Evolutionary conservation across 148 eudicot species (phyloP).

Genomic region (Arctostaphylos glauca): DNA sequence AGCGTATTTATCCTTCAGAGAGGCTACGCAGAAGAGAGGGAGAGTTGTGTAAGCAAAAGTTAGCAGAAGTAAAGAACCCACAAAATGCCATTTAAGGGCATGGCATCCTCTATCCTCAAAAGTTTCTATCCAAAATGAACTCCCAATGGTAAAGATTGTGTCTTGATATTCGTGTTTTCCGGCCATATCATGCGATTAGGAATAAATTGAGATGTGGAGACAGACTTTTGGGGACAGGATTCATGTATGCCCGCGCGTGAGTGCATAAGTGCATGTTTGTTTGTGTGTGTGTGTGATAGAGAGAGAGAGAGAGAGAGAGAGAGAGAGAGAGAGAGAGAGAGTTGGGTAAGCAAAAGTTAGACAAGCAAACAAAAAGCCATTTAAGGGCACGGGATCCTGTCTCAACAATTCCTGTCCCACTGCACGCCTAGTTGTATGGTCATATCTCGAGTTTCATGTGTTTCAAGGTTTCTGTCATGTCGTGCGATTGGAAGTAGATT

Average conservation of each 20-base stretch:
- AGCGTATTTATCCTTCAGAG: conserved; percentile 24
- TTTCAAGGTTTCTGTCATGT: not conserved
- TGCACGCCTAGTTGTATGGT: not conserved
- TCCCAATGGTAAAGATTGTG: not conserved
- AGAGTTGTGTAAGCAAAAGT: not conserved
- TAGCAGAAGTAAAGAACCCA: not conserved
- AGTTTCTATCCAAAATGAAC: not conserved
- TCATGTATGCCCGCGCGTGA: too few species aligned
- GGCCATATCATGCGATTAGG: too few species aligned
- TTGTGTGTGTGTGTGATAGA: not conserved
- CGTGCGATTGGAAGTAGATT: not conserved
- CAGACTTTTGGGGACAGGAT: not conserved
- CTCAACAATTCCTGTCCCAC: not conserved
- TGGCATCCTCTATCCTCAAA: not conserved
- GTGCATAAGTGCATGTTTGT: too few species aligned
- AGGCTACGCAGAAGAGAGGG: conserved; percentile 20
- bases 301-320: not conserved
- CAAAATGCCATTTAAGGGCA: not conserved
- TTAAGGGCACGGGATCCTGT: not conserved
- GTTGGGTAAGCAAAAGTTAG: not conserved
- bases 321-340: not conserved
- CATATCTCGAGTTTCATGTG: not conserved
- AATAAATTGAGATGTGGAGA: too few species aligned
- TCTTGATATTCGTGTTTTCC: not conserved
- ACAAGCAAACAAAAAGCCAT: not conserved